Percentiles rank a stretch among this genome's conserved stretches.
These are phyloP conservation scores for apple (Malus domestica) DNA, from an alignment of 306 rosid species.

Conservation along the genomic window DNA sequence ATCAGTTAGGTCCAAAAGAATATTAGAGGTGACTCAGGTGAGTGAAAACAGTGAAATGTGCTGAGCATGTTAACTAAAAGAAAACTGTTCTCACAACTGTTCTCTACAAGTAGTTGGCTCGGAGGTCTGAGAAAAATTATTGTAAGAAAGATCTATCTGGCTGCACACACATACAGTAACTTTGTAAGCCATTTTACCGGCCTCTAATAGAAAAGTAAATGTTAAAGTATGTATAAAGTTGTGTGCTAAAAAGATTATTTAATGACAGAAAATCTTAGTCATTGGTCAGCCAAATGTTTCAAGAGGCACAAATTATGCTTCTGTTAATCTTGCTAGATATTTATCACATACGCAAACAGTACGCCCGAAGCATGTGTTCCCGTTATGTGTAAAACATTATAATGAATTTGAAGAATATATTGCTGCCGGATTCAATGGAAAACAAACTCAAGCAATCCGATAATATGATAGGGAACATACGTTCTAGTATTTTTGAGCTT, in stretches of 20 bases:
- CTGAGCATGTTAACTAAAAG: background rate
- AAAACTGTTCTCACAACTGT: background rate
- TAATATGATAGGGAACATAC: background rate
- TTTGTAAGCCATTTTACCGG: background rate
- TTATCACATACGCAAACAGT: too few species aligned
- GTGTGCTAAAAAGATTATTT: background rate
- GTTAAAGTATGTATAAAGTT: background rate
- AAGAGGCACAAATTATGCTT: too few species aligned
- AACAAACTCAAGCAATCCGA: background rate
- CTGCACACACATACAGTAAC: background rate
- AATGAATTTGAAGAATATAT: background rate
- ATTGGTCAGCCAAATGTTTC: too few species aligned
- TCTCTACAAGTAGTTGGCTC: background rate
- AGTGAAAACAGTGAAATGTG: background rate
- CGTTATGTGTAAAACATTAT: too few species aligned
- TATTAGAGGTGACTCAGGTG: background rate
- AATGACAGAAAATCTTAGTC: background rate
- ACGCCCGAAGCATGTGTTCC: too few species aligned
- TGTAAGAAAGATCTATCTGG: conserved; percentile 14
- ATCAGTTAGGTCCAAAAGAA: background rate
- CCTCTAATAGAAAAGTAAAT: background rate
- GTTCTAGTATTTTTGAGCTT: background rate
- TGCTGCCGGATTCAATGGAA: too few species aligned
- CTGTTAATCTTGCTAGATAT: too few species aligned
- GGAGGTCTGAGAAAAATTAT: conserved; percentile 10